These are phyloP conservation scores for Arthrobotrys megalospora DNA, from an alignment of 2,329 filamentous ascomycete species.

Conservation along the genomic window DNA sequence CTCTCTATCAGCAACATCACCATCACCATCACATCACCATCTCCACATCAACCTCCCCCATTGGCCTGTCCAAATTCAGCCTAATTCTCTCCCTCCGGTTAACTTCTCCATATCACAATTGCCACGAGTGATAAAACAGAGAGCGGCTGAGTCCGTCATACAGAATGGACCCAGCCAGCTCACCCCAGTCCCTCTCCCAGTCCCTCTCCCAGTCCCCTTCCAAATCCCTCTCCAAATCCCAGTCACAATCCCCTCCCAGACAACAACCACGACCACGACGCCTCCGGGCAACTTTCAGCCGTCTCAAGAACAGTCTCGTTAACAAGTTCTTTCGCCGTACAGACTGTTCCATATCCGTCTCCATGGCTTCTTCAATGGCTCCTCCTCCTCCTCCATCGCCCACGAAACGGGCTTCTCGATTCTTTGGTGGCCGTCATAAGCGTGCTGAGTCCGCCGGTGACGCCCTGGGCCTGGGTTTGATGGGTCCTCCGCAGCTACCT, in stretches of 20 bases:
- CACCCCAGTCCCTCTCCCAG: too few relatives aligned
- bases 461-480: slow-evolving; percentile 10
- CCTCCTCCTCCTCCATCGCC: slow-evolving; percentile 45
- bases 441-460: slow-evolving; percentile 39
- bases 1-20: neutral
- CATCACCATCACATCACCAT: neutral
- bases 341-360: slow-evolving; percentile 9
- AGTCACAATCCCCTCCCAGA: neutral
- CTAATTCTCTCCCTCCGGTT: neutral
- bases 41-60: slow-evolving; percentile 12
- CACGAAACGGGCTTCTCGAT: slow-evolving; percentile 45
- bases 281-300: neutral
- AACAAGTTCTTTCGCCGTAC: slow-evolving; percentile 15
- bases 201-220: neutral
- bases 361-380: slow-evolving; percentile 41
- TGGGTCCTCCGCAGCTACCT: slow-evolving; percentile 51
- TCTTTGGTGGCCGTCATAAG: slow-evolving; percentile 48
- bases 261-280: neutral
- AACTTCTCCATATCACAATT: slow-evolving; percentile 3
- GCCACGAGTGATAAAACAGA: neutral
- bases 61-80: slow-evolving; percentile 16
- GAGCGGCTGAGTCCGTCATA: neutral
- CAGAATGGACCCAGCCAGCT: neutral
- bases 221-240: neutral
- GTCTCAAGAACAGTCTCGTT: slow-evolving; percentile 18